Evolutionary conservation across 768 basidiomycete species (phyloP).

Genomic region (Guyanaporus albipodus): DNA sequence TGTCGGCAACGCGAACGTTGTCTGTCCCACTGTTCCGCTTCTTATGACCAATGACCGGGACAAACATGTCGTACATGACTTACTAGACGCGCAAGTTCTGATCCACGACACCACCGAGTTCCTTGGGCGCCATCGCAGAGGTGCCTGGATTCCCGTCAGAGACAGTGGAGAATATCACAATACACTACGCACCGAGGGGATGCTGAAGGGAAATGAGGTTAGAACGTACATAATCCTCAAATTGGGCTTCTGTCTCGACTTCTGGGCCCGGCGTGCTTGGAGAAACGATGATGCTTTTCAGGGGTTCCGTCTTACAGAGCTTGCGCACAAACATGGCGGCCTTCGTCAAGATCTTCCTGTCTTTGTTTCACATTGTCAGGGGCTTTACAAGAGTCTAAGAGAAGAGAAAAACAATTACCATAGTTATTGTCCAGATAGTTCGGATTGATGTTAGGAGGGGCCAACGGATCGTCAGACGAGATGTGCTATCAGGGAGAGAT

Average conservation of each 20-base stretch:
- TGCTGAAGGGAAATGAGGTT: neutral
- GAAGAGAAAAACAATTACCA: conserved; percentile 1
- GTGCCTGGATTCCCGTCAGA: conserved; percentile 11
- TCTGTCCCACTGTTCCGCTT: conserved; percentile 8
- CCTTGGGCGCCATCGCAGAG: conserved; percentile 15
- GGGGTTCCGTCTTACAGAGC: conserved; percentile 15
- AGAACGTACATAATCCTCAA: conserved; percentile 10
- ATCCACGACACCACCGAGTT: conserved; percentile 19
- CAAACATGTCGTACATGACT: neutral
- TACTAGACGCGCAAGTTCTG: conserved; percentile 15
- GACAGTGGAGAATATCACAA: neutral
- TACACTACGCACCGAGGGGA: conserved; percentile 10
- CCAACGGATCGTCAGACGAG: conserved; percentile 11
- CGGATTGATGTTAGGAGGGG: conserved; percentile 12
- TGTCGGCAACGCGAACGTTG: conserved; percentile 16
- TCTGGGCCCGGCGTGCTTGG: conserved; percentile 21
- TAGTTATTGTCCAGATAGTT: conserved; percentile 11
- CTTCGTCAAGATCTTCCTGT: conserved; percentile 16
- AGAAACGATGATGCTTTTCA: conserved; percentile 14
- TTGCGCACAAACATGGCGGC: conserved; percentile 10
- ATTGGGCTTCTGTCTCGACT: conserved; percentile 14
- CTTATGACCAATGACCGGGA: neutral
- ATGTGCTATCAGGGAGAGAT: conserved; percentile 10
- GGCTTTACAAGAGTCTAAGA: neutral
- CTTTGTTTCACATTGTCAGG: conserved; percentile 2